Percentiles rank a stretch among this genome's conserved stretches.
Evolutionary conservation across 202 grass and related monocot species (phyloP).

Genomic region (Musa balbisiana): DNA sequence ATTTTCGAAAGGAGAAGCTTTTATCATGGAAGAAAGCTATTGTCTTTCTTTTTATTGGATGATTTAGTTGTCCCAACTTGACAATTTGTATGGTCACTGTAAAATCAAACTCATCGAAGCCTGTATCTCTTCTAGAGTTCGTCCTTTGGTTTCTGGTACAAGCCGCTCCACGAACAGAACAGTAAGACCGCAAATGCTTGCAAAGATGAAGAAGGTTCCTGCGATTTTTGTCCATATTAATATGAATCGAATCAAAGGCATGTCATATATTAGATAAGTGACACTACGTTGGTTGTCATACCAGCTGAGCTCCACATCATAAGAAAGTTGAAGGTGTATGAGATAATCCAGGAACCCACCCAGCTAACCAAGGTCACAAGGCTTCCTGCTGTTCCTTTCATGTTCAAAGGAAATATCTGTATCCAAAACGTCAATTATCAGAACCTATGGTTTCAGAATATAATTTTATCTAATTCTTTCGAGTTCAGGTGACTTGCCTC

Average conservation of each 20-base stretch:
- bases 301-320: slow-evolving; percentile 64
- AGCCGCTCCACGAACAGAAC: slow-evolving; percentile 54
- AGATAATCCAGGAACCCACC: slow-evolving; percentile 60
- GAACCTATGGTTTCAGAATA: not conserved
- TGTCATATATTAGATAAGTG: not conserved
- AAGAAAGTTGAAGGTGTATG: slow-evolving; percentile 73
- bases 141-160: slow-evolving; percentile 79
- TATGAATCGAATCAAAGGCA: not conserved
- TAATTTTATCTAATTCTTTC: not conserved
- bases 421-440: slow-evolving; percentile 8
- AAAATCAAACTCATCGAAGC: slow-evolving; percentile 36
- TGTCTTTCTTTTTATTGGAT: no score
- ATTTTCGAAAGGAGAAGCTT: no score
- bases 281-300: slow-evolving; percentile 11
- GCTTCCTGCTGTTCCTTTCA: slow-evolving; percentile 79
- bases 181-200: slow-evolving; percentile 48
- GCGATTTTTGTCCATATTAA: not conserved
- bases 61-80: not conserved
- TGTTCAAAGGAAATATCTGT: slow-evolving; percentile 79
- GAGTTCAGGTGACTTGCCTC: slow-evolving; percentile 35
- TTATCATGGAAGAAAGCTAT: no score
- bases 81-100: not conserved
- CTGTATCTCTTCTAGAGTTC: slow-evolving; percentile 75
- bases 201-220: slow-evolving; percentile 82
- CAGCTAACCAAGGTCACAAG: slow-evolving; percentile 78